A percentile compares a stretch with the other conserved stretches of the same genome.
phyloP scores from a whole-genome alignment of 1,284 basidiomycete species.

The Ustilago cynodontis region DNA sequence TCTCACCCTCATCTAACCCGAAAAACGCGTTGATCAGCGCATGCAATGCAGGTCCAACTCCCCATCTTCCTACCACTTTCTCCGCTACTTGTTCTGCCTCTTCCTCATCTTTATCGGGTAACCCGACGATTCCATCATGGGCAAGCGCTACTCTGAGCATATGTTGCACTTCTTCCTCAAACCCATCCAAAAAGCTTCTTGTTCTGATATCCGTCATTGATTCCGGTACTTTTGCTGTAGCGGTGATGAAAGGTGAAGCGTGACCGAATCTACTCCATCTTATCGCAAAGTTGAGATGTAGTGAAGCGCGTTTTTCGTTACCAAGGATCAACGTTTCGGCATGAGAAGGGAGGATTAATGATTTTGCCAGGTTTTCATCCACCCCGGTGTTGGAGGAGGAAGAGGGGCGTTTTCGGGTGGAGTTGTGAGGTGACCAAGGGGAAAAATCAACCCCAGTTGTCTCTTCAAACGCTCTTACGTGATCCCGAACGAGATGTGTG shows the following conservation, averaged over 20 bases:
- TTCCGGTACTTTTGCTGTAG: slow-evolving; percentile 8
- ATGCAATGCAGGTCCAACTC: slow-evolving; percentile 12
- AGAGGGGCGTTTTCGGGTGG: not conserved
- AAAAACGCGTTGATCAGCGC: slow-evolving; percentile 38
- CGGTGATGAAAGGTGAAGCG: slow-evolving; percentile 14
- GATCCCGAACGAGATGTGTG: slow-evolving; percentile 25
- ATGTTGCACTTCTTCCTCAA: slow-evolving; percentile 23
- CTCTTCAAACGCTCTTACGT: slow-evolving; percentile 21
- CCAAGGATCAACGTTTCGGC: slow-evolving; percentile 5
- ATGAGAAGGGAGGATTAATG: slow-evolving; percentile 12
- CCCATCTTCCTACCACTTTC: slow-evolving; percentile 20
- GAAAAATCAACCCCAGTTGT: slow-evolving; percentile 11
- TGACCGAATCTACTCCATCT: slow-evolving; percentile 37
- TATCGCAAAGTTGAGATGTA: slow-evolving; percentile 22
- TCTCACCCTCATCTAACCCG: slow-evolving; percentile 11
- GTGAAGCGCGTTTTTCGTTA: slow-evolving; percentile 13
- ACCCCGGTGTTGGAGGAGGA: too few relatives aligned
- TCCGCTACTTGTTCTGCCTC: slow-evolving; percentile 12
- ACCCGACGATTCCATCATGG: slow-evolving; percentile 17
- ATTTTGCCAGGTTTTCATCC: slow-evolving; percentile 13
- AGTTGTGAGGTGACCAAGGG: slow-evolving; percentile 17
- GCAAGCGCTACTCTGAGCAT: slow-evolving; percentile 15
- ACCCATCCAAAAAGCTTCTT: slow-evolving; percentile 1
- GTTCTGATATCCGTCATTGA: not conserved
- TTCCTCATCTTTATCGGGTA: slow-evolving; percentile 18